A percentile compares a stretch with the other conserved stretches of the same genome.
phyloP scores from a whole-genome alignment of 2,329 filamentous ascomycete genomes.

The Paraphaeosphaeria sporulosa region DNA sequence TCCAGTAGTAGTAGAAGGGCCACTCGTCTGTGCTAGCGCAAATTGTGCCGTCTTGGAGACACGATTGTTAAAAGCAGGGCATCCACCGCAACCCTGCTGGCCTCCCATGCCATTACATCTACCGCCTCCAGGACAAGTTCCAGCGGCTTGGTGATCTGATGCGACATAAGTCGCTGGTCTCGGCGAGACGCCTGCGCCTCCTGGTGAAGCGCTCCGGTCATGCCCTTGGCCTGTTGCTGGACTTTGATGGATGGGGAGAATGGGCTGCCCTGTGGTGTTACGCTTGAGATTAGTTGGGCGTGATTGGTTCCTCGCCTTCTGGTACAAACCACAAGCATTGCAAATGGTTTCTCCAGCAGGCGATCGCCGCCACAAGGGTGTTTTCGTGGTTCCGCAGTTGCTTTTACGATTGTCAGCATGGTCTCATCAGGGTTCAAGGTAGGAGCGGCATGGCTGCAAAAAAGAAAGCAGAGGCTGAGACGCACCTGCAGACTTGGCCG shows the following conservation, averaged over 20 bases:
- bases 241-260: slow-evolving; percentile 47
- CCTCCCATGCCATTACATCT: slow-evolving; percentile 96
- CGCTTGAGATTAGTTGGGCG: slow-evolving; percentile 91
- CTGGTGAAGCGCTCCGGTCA: slow-evolving; percentile 51
- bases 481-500: slow-evolving; percentile 77
- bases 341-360: slow-evolving; percentile 94
- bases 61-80: slow-evolving; percentile 96
- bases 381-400: slow-evolving; percentile 93
- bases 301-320: slow-evolving; percentile 90
- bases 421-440: neutral
- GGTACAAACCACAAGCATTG: slow-evolving; percentile 95
- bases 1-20: slow-evolving; percentile 25
- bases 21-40: slow-evolving; percentile 59
- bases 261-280: slow-evolving; percentile 58
- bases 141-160: slow-evolving; percentile 75
- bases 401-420: slow-evolving; percentile 57
- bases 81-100: slow-evolving; percentile 92
- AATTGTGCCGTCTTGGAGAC: slow-evolving; percentile 86
- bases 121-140: slow-evolving; percentile 95
- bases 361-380: slow-evolving; percentile 92
- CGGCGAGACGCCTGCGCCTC: slow-evolving; percentile 47
- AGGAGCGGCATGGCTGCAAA: neutral
- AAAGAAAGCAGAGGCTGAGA: slow-evolving; percentile 12
- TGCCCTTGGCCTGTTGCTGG: slow-evolving; percentile 48
- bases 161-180: slow-evolving; percentile 74